phyloP scores from a whole-genome alignment of 2,329 filamentous ascomycete species.

The Diaporthe ampelina region DNA sequence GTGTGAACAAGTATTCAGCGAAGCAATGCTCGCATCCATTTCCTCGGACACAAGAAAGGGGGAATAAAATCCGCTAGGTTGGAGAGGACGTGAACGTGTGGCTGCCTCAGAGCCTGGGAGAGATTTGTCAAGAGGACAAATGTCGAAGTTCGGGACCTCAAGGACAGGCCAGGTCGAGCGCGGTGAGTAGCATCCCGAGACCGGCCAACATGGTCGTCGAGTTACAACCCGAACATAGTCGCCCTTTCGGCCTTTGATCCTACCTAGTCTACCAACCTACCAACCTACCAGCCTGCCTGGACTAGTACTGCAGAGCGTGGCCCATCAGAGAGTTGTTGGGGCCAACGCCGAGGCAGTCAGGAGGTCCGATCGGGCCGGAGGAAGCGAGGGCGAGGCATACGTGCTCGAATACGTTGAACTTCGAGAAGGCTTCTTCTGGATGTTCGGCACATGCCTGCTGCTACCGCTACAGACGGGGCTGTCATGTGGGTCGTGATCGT shows the following conservation, averaged over 20 bases:
- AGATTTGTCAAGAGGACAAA: not conserved
- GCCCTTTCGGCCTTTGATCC: not conserved
- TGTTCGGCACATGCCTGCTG: not conserved
- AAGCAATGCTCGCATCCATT: not conserved
- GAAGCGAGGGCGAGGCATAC: not conserved
- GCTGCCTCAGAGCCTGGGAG: too few species aligned
- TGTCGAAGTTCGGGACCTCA: not conserved
- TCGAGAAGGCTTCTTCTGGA: not conserved
- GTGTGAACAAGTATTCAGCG: not conserved
- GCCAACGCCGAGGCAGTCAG: slow-evolving; percentile 9
- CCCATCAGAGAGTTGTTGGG: not conserved
- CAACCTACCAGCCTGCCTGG: not conserved
- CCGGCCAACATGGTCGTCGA: not conserved
- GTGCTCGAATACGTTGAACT: not conserved
- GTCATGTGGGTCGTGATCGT: not conserved
- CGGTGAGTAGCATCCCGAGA: slow-evolving; percentile 7
- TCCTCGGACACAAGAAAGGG: not conserved
- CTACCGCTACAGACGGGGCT: not conserved
- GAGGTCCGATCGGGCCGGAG: slow-evolving; percentile 12
- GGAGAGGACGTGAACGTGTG: not conserved
- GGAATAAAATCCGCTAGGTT: not conserved
- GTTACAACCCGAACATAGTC: slow-evolving; percentile 10
- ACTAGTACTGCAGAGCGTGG: not conserved
- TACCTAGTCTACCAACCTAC: too few species aligned
- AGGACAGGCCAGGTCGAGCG: not conserved